Percentiles rank a stretch among this genome's conserved stretches.
These are phyloP conservation scores for Purshia tridentata DNA, from an alignment of 306 rosid species.

Conservation along the genomic window DNA sequence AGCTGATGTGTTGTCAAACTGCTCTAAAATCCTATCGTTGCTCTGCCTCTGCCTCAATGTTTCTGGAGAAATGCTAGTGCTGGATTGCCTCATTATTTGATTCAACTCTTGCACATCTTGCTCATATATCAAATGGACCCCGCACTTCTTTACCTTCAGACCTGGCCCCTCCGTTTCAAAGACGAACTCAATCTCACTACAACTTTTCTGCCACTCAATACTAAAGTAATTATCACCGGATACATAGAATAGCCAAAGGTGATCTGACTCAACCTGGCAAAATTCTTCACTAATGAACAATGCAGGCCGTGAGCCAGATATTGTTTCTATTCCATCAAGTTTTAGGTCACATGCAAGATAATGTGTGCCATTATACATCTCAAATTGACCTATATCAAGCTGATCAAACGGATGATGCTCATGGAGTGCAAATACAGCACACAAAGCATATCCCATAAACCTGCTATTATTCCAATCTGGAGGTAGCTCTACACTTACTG, in stretches of 20 bases:
- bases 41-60: too few relatives aligned
- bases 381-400: background rate
- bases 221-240: too few relatives aligned
- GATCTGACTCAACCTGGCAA: background rate
- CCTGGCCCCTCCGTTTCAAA: too few relatives aligned
- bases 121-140: background rate
- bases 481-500: background rate
- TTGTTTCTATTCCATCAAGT: background rate
- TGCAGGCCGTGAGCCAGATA: background rate
- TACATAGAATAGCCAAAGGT: background rate
- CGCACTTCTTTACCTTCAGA: background rate
- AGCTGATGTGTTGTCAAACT: too few relatives aligned
- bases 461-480: background rate
- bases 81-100: background rate
- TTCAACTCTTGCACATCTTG: background rate
- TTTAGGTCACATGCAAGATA: background rate
- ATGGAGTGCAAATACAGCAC: background rate
- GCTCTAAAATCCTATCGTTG: too few relatives aligned
- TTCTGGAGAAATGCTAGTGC: too few relatives aligned
- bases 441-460: slow-evolving; percentile 4
- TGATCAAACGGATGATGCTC: background rate
- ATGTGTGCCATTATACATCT: background rate
- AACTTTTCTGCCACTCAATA: too few relatives aligned
- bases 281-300: too few relatives aligned
- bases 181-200: too few relatives aligned